Conservation (phyloP, 495 filamentous ascomycete species). For the Jackrogersella multiformis region DNA sequence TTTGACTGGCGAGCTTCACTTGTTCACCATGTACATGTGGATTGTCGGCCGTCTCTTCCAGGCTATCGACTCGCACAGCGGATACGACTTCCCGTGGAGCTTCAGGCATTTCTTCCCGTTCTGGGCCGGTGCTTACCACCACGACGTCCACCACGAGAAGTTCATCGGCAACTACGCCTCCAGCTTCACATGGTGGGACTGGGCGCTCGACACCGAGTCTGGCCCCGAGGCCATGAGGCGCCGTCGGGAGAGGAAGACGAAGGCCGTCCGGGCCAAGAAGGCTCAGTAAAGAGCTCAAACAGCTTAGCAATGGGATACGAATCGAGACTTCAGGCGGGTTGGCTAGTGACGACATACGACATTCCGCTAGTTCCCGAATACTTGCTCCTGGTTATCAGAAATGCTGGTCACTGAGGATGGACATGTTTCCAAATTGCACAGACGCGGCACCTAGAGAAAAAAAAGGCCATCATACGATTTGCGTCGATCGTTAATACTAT, state of each 20-base stretch:
- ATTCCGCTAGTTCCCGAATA: constrained; percentile 12
- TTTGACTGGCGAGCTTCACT: constrained; percentile 85
- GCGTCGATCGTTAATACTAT: constrained; percentile 28
- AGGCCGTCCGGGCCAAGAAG: constrained; percentile 70
- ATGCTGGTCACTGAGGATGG: constrained; percentile 34
- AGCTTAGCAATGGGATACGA: constrained; percentile 10
- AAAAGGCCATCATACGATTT: constrained; percentile 25
- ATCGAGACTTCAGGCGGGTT: constrained; percentile 4
- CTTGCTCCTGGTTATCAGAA: constrained; percentile 32
- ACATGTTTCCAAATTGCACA: constrained; percentile 14
- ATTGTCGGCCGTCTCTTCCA: constrained; percentile 93
- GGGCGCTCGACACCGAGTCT: constrained; percentile 89
- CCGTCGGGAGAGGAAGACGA: constrained; percentile 80
- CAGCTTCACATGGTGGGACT: constrained; percentile 99
- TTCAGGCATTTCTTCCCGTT: constrained; percentile 95
- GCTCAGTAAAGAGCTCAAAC: constrained; percentile 56
- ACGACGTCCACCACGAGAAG: constrained; percentile 94
- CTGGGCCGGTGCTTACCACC: constrained; percentile 97
- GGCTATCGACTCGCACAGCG: constrained; percentile 96
- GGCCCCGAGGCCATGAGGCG: constrained; percentile 85
- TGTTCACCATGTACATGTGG: constrained; percentile 98
- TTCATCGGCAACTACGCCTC: constrained; percentile 98
- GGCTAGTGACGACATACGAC: not conserved
- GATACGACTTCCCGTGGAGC: constrained; percentile 98
- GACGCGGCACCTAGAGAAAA: constrained; percentile 11